Evolutionary conservation across 768 basidiomycete species (phyloP).

Genomic region (Trametes cubensis): DNA sequence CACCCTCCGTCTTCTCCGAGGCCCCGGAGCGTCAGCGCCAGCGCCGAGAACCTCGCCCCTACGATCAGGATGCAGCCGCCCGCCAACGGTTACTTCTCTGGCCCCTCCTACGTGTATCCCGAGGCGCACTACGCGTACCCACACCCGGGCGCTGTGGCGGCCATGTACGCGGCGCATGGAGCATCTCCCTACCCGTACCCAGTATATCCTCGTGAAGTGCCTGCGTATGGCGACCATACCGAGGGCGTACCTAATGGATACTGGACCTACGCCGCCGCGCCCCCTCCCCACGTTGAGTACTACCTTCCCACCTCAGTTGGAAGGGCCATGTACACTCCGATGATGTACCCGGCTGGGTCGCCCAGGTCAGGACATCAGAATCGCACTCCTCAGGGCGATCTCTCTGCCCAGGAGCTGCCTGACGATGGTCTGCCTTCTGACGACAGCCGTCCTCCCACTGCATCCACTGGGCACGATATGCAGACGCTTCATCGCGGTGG

Average conservation of each 20-base stretch:
- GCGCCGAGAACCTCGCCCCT: conserved; percentile 18
- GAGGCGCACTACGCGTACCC: conserved; percentile 9
- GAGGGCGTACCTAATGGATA: conserved; percentile 4
- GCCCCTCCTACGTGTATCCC: conserved; percentile 15
- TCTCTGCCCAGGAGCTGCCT: conserved; percentile 5
- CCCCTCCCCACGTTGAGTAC: conserved; percentile 20
- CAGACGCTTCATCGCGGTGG: not conserved
- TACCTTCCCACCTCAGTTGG: conserved; percentile 12
- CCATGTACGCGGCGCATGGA: conserved; percentile 12
- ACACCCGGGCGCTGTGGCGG: not conserved
- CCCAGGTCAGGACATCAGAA: not conserved
- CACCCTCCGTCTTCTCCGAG: conserved; percentile 15
- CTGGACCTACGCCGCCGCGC: conserved; percentile 23
- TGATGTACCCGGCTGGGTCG: not conserved
- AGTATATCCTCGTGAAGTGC: conserved; percentile 9
- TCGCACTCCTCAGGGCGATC: not conserved
- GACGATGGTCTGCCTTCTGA: conserved; percentile 11
- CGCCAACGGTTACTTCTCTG: conserved; percentile 4
- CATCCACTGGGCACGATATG: not conserved
- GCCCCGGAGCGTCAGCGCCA: conserved; percentile 26
- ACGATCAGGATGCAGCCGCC: conserved; percentile 16
- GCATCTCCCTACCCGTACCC: conserved; percentile 13
- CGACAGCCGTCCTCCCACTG: not conserved
- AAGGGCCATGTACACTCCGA: not conserved
- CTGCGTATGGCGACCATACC: not conserved